Conservation (phyloP, 768 basidiomycete species). For the Naganishia onofrii region DNA sequence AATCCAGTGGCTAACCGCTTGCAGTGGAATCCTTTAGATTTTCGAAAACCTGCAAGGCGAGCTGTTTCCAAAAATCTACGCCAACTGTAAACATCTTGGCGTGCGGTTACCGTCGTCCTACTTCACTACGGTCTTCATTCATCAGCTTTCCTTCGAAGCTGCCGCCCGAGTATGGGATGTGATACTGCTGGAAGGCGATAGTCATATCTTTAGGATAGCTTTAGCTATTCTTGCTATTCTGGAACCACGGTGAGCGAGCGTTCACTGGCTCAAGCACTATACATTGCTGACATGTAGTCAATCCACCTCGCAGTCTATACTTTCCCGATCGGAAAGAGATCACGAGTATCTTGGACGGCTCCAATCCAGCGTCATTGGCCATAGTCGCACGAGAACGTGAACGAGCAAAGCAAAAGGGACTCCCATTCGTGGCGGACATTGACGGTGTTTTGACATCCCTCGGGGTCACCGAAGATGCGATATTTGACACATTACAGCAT, state of each 20-base stretch:
- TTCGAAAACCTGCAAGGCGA: slow-evolving; percentile 51
- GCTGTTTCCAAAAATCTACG: slow-evolving; percentile 48
- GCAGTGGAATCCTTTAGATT: slow-evolving; percentile 25
- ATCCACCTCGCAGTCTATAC: slow-evolving; percentile 37
- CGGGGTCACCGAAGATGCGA: slow-evolving; percentile 43
- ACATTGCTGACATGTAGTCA: not conserved
- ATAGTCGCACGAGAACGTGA: slow-evolving; percentile 47
- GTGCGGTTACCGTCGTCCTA: slow-evolving; percentile 47
- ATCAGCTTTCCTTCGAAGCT: slow-evolving; percentile 49
- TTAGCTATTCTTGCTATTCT: slow-evolving; percentile 50
- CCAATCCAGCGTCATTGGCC: slow-evolving; percentile 43
- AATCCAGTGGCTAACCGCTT: too few species aligned
- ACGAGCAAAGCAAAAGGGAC: slow-evolving; percentile 44
- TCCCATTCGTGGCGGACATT: slow-evolving; percentile 41
- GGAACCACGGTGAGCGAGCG: slow-evolving; percentile 43
- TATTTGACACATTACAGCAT: slow-evolving; percentile 44
- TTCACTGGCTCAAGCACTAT: not conserved
- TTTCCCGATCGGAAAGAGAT: slow-evolving; percentile 50
- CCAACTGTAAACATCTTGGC: slow-evolving; percentile 50
- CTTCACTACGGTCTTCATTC: slow-evolving; percentile 47
- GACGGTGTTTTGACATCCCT: slow-evolving; percentile 48
- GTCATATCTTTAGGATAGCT: slow-evolving; percentile 47
- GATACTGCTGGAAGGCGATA: slow-evolving; percentile 50
- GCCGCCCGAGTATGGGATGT: slow-evolving; percentile 49
- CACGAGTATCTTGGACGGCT: slow-evolving; percentile 45